These are phyloP conservation scores for Achlya hypogyna DNA, from an alignment of 352 stramenopile genomes.

Conservation along the genomic window DNA sequence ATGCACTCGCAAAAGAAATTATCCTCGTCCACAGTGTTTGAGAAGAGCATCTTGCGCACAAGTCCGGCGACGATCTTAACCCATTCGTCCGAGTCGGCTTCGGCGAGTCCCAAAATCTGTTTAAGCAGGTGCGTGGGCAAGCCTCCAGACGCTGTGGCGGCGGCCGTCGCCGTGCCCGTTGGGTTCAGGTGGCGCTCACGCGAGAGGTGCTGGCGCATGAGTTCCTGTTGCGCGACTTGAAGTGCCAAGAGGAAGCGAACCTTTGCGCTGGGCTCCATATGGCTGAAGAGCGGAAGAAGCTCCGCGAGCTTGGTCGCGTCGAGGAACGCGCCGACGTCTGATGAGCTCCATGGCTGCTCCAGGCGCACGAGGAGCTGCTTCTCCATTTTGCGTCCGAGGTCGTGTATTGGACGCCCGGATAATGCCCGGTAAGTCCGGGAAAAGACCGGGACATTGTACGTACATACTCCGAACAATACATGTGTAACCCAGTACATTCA, in stretches of 20 bases:
- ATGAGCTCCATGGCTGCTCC: constrained; percentile 19
- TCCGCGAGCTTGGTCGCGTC: constrained; percentile 16
- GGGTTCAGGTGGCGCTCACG: constrained; percentile 14
- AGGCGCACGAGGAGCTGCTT: constrained; percentile 13
- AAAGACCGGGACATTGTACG: too few species aligned
- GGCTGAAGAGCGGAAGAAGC: constrained; percentile 2
- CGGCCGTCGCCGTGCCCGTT: background rate
- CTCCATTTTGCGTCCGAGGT: constrained; percentile 5
- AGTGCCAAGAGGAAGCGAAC: constrained; percentile 17
- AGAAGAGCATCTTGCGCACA: constrained; percentile 15
- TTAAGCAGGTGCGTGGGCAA: constrained; percentile 11
- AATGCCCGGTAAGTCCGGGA: too few species aligned
- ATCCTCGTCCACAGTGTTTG: background rate
- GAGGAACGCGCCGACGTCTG: constrained; percentile 18
- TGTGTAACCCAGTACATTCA: too few species aligned
- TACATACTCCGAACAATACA: too few species aligned
- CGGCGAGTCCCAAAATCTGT: constrained; percentile 3
- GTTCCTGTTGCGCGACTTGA: constrained; percentile 13
- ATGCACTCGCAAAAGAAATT: constrained; percentile 10
- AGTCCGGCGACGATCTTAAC: constrained; percentile 10
- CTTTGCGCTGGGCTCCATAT: constrained; percentile 17
- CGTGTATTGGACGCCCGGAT: constrained; percentile 5
- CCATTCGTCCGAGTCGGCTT: constrained; percentile 17
- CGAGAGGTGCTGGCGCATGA: constrained; percentile 12
- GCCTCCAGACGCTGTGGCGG: background rate